phyloP scores from a whole-genome alignment of 2,329 filamentous ascomycete species.

The Tolypocladium amazonense region DNA sequence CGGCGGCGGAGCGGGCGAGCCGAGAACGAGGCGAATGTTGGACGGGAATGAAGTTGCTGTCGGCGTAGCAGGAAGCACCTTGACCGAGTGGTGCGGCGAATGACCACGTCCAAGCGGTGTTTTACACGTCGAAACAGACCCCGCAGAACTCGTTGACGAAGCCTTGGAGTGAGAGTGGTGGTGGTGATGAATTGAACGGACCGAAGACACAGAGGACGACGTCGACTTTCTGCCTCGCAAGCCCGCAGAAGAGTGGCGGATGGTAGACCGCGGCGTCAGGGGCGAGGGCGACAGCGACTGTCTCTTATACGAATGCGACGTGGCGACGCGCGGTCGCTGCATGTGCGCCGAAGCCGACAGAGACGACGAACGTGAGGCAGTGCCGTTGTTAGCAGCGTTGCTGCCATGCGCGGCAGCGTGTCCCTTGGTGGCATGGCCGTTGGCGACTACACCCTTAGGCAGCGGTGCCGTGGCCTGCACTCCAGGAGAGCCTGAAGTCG shows the following conservation, averaged over 20 bases:
- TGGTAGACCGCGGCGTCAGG: constrained; percentile 76
- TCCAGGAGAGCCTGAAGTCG: constrained; percentile 25
- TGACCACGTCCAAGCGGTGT: constrained; percentile 53
- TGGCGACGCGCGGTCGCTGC: constrained; percentile 18
- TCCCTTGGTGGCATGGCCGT: constrained; percentile 32
- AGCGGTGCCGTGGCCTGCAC: constrained; percentile 30
- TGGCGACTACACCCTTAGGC: constrained; percentile 40
- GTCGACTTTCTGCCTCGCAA: constrained; percentile 90
- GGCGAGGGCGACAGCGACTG: constrained; percentile 81
- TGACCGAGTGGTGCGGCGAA: constrained; percentile 82
- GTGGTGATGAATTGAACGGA: constrained; percentile 82
- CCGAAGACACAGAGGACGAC: constrained; percentile 85
- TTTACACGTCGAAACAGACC: constrained; percentile 60
- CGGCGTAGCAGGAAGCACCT: constrained; percentile 87
- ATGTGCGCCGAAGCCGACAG: constrained; percentile 15
- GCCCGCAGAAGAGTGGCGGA: constrained; percentile 72
- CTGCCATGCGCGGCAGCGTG: constrained; percentile 7
- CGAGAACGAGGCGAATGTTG: constrained; percentile 73
- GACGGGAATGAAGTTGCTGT: constrained; percentile 66
- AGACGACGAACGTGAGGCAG: constrained; percentile 10
- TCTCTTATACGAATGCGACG: constrained; percentile 46
- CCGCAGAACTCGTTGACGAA: constrained; percentile 79
- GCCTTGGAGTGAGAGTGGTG: constrained; percentile 87
- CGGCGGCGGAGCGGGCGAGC: constrained; percentile 38
- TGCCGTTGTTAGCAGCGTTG: constrained; percentile 8